Evolutionary conservation across 2,329 filamentous ascomycete species (phyloP), one percentile per base, ranked within the genome.

Genomic region (Ophioceras dolichostomum): DNA sequence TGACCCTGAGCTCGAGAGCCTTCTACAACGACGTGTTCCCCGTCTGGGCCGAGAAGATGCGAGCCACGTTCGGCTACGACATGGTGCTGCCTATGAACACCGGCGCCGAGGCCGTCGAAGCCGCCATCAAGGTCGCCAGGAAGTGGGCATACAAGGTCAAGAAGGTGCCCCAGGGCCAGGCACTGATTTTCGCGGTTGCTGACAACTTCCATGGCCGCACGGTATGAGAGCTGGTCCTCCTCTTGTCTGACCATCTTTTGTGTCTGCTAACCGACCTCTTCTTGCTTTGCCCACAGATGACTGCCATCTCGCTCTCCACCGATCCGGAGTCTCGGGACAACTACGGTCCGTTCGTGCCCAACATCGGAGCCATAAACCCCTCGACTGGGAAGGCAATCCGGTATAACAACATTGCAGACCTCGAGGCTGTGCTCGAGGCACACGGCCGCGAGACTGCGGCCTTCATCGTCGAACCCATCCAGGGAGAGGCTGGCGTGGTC

Each of bases 11-110:
- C 62, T 94, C 87, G 43, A 78, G 89, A 43, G 91, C 91, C 36
- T 98, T 96, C 66, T 81, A 96, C 72, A 98, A 96, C 58, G 89
- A 96, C 66, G 91, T 96, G 45, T 96, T 96, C 65, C 89, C 89
- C 41, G 79, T 82, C 46, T 96, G 94, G 70, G 89, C 89, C 6
- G 81, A 94, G 62, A 94, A 91, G 63, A 80, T 94, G 45, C 88
- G 84, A 49, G 64, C 76, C 47, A 79, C 84, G 56, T 94, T 95
- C 58, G 87, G 86, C 43, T 96, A 93, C 57, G 89, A 96, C 61
- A 95, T 95, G 89, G 86, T 94, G 24, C 64, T 96, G 58, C 89
- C 89, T 46, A 95, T 96, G 88, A 95, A 95, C 68, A 96, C 89
- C 2, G 89, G 89, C 41, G 89, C 89, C 17, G 89, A 96, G 64